These are phyloP conservation scores for Zizania latifolia DNA, from an alignment of 176 grass and related monocot genomes.

Conservation along the genomic window DNA sequence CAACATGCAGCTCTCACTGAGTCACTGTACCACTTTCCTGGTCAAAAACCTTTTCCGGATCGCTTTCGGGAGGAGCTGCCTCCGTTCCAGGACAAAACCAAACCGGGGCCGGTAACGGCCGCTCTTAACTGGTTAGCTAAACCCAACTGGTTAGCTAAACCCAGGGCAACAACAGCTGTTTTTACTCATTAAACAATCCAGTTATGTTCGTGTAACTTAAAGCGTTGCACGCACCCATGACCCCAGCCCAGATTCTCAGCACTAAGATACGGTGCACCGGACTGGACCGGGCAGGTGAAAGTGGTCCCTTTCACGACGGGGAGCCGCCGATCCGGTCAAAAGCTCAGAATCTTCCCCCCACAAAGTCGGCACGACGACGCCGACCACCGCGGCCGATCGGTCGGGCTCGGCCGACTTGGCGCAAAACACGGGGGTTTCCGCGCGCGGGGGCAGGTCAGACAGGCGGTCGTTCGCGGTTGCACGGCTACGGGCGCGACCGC, in stretches of 20 bases:
- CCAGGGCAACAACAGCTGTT: constrained; percentile 17
- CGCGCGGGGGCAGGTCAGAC: background rate
- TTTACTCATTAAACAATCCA: constrained; percentile 24
- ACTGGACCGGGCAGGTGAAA: background rate
- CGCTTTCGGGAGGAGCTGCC: constrained; percentile 34
- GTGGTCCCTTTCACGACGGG: constrained; percentile 14
- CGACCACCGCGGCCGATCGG: background rate
- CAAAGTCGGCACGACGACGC: constrained; percentile 13
- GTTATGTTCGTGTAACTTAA: background rate
- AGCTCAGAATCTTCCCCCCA: background rate
- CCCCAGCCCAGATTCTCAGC: constrained; percentile 12
- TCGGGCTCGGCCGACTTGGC: background rate
- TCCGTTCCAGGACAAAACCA: constrained; percentile 26
- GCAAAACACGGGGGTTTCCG: background rate
- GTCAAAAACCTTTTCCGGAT: constrained; percentile 30
- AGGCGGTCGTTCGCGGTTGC: background rate
- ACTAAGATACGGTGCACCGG: constrained; percentile 21
- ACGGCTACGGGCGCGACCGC: background rate
- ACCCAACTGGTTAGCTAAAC: constrained; percentile 13
- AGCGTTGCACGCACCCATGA: background rate
- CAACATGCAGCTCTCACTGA: background rate
- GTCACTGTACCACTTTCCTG: background rate
- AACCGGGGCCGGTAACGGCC: background rate
- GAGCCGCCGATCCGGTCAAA: background rate
- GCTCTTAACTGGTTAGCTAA: background rate